phyloP scores from a whole-genome alignment of 352 stramenopile genomes.

The Pythium phragmiticola region DNA sequence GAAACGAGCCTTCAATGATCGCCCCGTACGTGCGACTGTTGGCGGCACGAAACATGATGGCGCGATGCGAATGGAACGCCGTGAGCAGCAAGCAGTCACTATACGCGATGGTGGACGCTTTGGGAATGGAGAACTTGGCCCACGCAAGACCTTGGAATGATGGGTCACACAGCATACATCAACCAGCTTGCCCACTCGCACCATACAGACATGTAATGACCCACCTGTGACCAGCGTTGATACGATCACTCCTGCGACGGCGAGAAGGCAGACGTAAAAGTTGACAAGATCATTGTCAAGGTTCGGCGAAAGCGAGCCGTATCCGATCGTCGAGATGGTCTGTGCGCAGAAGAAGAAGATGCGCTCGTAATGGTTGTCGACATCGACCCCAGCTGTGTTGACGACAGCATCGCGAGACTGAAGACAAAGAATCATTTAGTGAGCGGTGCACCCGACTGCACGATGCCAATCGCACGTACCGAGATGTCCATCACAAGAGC shows the following conservation, averaged over 20 bases:
- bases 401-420: constrained; percentile 19
- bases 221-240: constrained; percentile 54
- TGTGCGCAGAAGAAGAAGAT: constrained; percentile 65
- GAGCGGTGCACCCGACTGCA: neutral
- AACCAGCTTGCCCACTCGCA: no score
- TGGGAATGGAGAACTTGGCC: constrained; percentile 66
- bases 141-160: constrained; percentile 41
- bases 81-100: constrained; percentile 52
- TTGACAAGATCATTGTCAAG: constrained; percentile 48
- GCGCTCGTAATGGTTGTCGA: constrained; percentile 28
- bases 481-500: constrained; percentile 43
- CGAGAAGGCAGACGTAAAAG: constrained; percentile 59
- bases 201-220: neutral
- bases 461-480: constrained; percentile 26
- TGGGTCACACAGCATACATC: neutral
- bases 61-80: constrained; percentile 46
- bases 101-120: constrained; percentile 46
- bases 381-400: constrained; percentile 21
- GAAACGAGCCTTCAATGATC: constrained; percentile 58
- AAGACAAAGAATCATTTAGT: neutral
- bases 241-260: constrained; percentile 39
- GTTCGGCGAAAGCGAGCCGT: constrained; percentile 43
- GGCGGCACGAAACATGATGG: constrained; percentile 57
- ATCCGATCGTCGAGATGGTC: constrained; percentile 62
- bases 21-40: constrained; percentile 54